Base-by-base conservation (phyloP, 129 eudicot genomes). In the Smallanthus sonchifolius region DNA sequence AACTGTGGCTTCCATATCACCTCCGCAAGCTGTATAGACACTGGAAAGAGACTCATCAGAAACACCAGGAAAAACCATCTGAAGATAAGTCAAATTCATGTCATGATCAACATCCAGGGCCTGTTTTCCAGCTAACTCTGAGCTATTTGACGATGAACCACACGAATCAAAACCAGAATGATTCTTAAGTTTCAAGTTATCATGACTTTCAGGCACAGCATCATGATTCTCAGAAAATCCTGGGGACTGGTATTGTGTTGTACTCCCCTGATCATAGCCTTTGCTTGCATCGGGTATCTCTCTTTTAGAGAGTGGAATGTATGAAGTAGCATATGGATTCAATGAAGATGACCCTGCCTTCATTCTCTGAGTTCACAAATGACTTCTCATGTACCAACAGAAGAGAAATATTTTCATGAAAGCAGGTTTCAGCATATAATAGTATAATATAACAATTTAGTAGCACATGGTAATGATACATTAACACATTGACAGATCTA, bases 61-160 rank as follows among this genome's bases (percentile, higher is more conserved):
- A 30, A 93, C 76, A 35, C 85, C 92, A 83, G 97, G 86, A 76
- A 87, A 93, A 2, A 65, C 72, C 92, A 86, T 84, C 86, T 87
- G 92, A 77, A 93, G 95, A 80, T 82, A 90, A 11, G 92, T 90
- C 87, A 93, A 62, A 79, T 93, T 92, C 92, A 89, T 87, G 83
- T 89, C 94, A 79, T 55, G 77, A 52, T 87, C 90, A 38, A 87
- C 92, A 74, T 81, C 89, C 67, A 52, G 16, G 39, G 64, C 73
- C 35, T 83, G 79, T 83, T 74, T 87, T 70, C 83, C 96, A 48
- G 79, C 71, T 57, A 79, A 45, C 47, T 81, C 84, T 11, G 74
- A 34, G 16, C 74, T 67, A 65, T 74, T 67, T 55, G 86, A 86
- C 42, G 97, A 87, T 51, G 91, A 76, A 63, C 86, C 88, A 72